A percentile compares a stretch with the other conserved stretches of the same genome.
These are phyloP conservation scores for Leavenworthia alabamica DNA, from an alignment of 345 rosid genomes.

Conservation along the genomic window DNA sequence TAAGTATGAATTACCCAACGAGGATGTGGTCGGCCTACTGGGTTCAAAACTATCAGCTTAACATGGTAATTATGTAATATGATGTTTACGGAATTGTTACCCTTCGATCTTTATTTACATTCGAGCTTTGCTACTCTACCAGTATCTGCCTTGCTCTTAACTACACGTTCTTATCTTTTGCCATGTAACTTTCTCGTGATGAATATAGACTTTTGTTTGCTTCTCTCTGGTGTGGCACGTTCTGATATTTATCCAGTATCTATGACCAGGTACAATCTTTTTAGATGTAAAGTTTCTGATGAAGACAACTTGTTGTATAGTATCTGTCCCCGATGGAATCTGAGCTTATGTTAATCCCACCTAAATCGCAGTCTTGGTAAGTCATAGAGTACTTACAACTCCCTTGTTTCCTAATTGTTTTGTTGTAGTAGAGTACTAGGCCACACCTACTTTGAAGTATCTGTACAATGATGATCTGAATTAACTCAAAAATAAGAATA, in stretches of 20 bases:
- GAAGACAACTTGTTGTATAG: not conserved
- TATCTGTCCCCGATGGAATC: not conserved
- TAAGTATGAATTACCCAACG: not conserved
- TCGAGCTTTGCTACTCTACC: not conserved
- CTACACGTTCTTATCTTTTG: not conserved
- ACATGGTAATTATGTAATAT: constrained; percentile 8
- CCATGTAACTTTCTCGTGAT: not conserved
- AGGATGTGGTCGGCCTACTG: not conserved
- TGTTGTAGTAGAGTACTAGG: not conserved
- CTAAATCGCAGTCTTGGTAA: not conserved
- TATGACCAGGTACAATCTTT: constrained; percentile 12
- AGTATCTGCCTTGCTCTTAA: not conserved
- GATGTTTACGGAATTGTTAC: not conserved
- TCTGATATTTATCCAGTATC: not conserved
- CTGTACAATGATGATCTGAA: not conserved
- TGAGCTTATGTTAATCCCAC: not conserved
- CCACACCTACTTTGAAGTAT: not conserved
- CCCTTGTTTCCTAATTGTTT: not conserved
- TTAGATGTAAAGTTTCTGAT: not conserved
- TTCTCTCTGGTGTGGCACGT: not conserved
- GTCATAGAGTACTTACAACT: not conserved
- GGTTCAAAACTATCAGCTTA: constrained; percentile 1
- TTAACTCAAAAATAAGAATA: not conserved
- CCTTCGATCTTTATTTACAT: not conserved
- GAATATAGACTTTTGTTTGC: not conserved